Conservation (phyloP, 768 basidiomycete species). For the Leucosporidium yakuticum region DNA sequence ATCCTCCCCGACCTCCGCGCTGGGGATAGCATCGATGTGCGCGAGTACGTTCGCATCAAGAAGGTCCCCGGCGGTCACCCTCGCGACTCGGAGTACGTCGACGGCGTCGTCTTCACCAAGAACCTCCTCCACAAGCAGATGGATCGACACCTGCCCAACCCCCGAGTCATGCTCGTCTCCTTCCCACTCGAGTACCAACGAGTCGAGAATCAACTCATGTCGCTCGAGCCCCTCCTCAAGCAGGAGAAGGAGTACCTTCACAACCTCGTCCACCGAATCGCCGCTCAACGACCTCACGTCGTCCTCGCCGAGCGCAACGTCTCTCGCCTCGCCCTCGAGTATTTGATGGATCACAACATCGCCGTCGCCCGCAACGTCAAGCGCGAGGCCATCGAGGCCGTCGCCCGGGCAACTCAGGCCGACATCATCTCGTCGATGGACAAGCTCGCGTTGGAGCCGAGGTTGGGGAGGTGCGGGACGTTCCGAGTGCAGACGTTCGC, state of each 20-base stretch:
- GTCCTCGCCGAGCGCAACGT: conserved; percentile 88
- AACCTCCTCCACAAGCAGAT: conserved; percentile 95
- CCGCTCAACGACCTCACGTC: conserved; percentile 83
- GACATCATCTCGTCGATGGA: conserved; percentile 66
- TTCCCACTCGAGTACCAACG: conserved; percentile 69
- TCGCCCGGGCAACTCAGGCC: conserved; percentile 89
- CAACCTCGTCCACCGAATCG: conserved; percentile 78
- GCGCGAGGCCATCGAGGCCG: conserved; percentile 72
- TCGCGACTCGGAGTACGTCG: conserved; percentile 89
- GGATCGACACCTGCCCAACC: conserved; percentile 72
- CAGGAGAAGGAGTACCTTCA: conserved; percentile 91
- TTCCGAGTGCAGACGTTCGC: conserved; percentile 91
- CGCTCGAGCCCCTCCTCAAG: conserved; percentile 79
- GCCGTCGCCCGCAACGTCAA: conserved; percentile 87
- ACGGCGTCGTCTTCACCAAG: conserved; percentile 95
- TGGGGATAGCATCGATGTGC: conserved; percentile 85
- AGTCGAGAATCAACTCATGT: conserved; percentile 68
- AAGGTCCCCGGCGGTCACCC: conserved; percentile 92
- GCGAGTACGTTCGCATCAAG: conserved; percentile 95
- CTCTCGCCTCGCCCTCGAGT: conserved; percentile 81
- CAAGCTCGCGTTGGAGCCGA: conserved; percentile 71
- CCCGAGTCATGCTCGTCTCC: conserved; percentile 91
- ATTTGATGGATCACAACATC: conserved; percentile 74
- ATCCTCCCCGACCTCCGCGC: conserved; percentile 37
- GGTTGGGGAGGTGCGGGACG: conserved; percentile 75